A percentile compares a stretch with the other conserved stretches of the same genome.
Evolutionary conservation across 495 filamentous ascomycete genomes (phyloP).

Genomic region (Aspergillus baeticus): DNA sequence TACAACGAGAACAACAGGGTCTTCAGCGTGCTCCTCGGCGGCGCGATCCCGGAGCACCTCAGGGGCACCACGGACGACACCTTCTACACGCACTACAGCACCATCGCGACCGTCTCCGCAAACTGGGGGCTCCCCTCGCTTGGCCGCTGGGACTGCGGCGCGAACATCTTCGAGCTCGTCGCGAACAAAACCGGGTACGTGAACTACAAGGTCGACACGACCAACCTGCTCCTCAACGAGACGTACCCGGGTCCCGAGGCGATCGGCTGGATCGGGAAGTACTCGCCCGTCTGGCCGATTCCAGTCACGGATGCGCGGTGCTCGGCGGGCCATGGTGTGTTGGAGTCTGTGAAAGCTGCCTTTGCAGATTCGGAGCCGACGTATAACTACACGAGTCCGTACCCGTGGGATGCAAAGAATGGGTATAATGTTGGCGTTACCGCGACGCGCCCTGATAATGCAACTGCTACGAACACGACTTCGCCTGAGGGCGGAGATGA

Average conservation of each 20-base stretch:
- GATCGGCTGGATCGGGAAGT: slow-evolving; percentile 28
- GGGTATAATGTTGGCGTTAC: slow-evolving; percentile 34
- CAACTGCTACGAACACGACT: no score
- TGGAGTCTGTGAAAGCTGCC: slow-evolving; percentile 40
- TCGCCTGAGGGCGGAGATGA: no score
- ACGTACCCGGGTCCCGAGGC: slow-evolving; percentile 50
- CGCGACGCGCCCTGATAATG: no score
- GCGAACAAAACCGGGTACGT: slow-evolving; percentile 56
- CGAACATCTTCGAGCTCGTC: slow-evolving; percentile 63
- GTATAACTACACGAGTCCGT: slow-evolving; percentile 46
- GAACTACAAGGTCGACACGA: slow-evolving; percentile 48
- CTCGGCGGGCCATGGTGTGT: slow-evolving; percentile 45
- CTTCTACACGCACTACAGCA: slow-evolving; percentile 73
- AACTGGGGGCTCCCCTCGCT: slow-evolving; percentile 73
- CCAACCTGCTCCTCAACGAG: slow-evolving; percentile 42
- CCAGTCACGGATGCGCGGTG: slow-evolving; percentile 40
- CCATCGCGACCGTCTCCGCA: slow-evolving; percentile 60
- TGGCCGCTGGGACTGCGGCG: slow-evolving; percentile 70
- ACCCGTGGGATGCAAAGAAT: slow-evolving; percentile 36
- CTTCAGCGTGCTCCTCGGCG: slow-evolving; percentile 62
- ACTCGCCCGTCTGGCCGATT: slow-evolving; percentile 38
- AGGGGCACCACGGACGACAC: slow-evolving; percentile 61
- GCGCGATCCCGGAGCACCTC: slow-evolving; percentile 55
- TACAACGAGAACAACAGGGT: slow-evolving; percentile 57
- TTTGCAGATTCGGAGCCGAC: slow-evolving; percentile 34